A percentile compares a stretch with the other conserved stretches of the same genome.
Conservation (phyloP, 345 rosid species). For the Eucalyptus paniculata region DNA sequence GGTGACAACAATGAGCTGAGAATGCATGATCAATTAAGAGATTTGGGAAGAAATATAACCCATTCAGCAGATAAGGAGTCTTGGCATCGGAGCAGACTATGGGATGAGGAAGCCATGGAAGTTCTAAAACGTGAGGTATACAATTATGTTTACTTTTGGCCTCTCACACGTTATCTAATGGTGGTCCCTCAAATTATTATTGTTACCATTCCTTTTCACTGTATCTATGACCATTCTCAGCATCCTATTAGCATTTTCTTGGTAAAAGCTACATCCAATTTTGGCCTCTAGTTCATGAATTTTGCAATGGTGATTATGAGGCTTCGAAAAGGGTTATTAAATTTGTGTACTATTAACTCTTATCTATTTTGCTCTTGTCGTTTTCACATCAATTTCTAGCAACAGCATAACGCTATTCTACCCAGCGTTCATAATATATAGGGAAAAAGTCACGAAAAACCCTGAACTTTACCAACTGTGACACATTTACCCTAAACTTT, state of each 20-base stretch:
- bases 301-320: rapidly evolving
- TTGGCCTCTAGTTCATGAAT: no score
- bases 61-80: not conserved
- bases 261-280: no score
- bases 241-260: rapidly evolving
- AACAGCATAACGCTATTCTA: not conserved
- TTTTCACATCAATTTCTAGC: not conserved
- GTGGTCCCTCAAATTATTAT: no score
- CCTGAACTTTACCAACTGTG: no score
- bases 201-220: no score
- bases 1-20: not conserved
- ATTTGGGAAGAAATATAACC: not conserved
- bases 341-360: no score
- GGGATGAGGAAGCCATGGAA: no score
- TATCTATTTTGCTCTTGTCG: no score
- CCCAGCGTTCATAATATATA: not conserved
- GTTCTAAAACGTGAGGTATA: rapidly evolving
- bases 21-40: not conserved
- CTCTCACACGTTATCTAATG: rapidly evolving
- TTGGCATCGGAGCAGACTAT: no score
- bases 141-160: no score
- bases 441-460: no score
- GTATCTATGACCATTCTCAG: rapidly evolving
- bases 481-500: no score
- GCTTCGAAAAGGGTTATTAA: not conserved